These are phyloP conservation scores for Wickerhamomyces strasburgensis DNA, from an alignment of 805 yeast species.

Conservation along the genomic window DNA sequence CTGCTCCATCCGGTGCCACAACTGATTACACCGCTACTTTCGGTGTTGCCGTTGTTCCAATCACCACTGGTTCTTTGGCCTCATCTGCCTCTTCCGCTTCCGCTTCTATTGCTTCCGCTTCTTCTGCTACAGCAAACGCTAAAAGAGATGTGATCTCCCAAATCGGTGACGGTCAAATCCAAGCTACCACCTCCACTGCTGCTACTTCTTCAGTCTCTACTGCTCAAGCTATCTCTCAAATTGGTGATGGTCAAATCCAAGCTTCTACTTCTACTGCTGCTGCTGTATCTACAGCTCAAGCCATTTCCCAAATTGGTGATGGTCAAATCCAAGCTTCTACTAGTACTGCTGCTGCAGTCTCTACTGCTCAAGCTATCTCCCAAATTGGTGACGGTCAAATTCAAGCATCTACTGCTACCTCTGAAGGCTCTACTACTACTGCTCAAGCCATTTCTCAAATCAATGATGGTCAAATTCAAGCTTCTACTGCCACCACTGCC, in stretches of 20 bases:
- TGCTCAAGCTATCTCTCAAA: slow-evolving; percentile 20
- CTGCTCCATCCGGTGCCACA: slow-evolving; percentile 33
- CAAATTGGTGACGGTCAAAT: slow-evolving; percentile 24
- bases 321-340: slow-evolving; percentile 30
- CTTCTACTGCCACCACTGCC: slow-evolving; percentile 25
- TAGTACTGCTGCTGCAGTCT: slow-evolving; percentile 22
- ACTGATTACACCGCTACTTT: slow-evolving; percentile 34
- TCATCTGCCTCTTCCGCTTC: slow-evolving; percentile 8
- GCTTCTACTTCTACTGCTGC: slow-evolving; percentile 28
- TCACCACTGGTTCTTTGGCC: slow-evolving; percentile 17
- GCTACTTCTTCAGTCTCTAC: slow-evolving; percentile 8
- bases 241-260: slow-evolving; percentile 29
- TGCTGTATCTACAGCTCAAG: slow-evolving; percentile 22
- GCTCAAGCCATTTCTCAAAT: slow-evolving; percentile 10
- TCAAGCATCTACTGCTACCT: slow-evolving; percentile 24
- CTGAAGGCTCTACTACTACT: slow-evolving; percentile 8
- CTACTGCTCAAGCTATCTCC: slow-evolving; percentile 30
- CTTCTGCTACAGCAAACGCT: slow-evolving; percentile 29
- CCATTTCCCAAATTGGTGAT: slow-evolving; percentile 22
- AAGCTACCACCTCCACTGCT: slow-evolving; percentile 18
- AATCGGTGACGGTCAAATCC: slow-evolving; percentile 16
- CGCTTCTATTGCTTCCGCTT: slow-evolving; percentile 27
- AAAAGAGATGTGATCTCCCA: slow-evolving; percentile 20
- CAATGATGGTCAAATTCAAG: slow-evolving; percentile 17
- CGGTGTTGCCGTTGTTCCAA: slow-evolving; percentile 39